These are phyloP conservation scores for Fistulinella staudtii DNA, from an alignment of 1,284 basidiomycete species.

Conservation along the genomic window DNA sequence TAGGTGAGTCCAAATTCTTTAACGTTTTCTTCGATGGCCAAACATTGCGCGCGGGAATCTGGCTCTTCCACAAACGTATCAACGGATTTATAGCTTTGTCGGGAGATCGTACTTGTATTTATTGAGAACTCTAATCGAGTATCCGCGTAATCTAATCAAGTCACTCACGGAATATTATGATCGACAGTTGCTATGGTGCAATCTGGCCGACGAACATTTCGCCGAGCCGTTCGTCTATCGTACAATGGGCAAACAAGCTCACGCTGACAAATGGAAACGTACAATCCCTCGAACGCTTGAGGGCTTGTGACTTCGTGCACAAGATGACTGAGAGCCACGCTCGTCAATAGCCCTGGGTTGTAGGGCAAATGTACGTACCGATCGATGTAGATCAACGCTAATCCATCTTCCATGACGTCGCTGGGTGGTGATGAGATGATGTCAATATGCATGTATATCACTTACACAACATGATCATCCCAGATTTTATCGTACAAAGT, in stretches of 20 bases:
- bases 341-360: background rate
- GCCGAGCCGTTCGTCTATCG: constrained; percentile 70
- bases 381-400: constrained; percentile 91
- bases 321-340: constrained; percentile 63
- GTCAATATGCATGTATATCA: constrained; percentile 14
- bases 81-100: constrained; percentile 80
- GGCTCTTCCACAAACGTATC: constrained; percentile 81
- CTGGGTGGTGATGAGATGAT: constrained; percentile 37
- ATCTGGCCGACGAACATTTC: constrained; percentile 85
- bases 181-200: constrained; percentile 95
- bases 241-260: constrained; percentile 12
- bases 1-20: constrained; percentile 95
- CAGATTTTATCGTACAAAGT: constrained; percentile 96
- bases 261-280: constrained; percentile 30
- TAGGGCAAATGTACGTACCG: constrained; percentile 44
- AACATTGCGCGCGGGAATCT: constrained; percentile 89
- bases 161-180: constrained; percentile 90
- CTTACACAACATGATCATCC: constrained; percentile 91
- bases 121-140: constrained; percentile 10
- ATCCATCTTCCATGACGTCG: constrained; percentile 74
- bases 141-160: background rate
- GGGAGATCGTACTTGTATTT: constrained; percentile 68
- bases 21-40: constrained; percentile 90
- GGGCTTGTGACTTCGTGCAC: constrained; percentile 96
- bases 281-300: constrained; percentile 94